Percentiles rank a stretch among this genome's conserved stretches.
phyloP scores from a whole-genome alignment of 345 rosid species.

The Populus nigra region DNA sequence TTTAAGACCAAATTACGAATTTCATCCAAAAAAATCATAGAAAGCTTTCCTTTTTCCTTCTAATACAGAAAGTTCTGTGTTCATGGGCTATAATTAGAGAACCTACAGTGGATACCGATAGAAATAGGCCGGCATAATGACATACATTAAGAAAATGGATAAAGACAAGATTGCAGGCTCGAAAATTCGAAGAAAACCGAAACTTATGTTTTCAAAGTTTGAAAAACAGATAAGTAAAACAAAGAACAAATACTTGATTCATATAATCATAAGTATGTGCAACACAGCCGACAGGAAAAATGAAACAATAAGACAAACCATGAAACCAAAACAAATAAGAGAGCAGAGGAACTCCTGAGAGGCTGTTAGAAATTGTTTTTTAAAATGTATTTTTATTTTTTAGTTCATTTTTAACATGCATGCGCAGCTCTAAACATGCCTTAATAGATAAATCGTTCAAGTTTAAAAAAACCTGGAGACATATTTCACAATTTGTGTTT shows the following conservation, averaged over 20 bases:
- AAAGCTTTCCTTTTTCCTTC: background rate
- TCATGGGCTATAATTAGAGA: background rate
- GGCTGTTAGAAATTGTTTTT: too few relatives aligned
- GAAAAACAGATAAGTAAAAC: background rate
- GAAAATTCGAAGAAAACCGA: background rate
- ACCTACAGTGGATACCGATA: background rate
- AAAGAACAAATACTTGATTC: background rate
- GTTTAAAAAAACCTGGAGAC: slow-evolving; percentile 73
- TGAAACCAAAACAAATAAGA: background rate
- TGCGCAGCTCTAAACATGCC: too few relatives aligned
- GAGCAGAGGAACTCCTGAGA: background rate
- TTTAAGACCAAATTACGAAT: background rate
- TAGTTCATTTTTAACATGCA: too few relatives aligned
- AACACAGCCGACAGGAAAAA: background rate
- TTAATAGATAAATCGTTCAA: too few relatives aligned
- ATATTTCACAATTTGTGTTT: slow-evolving; percentile 85
- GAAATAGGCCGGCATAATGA: background rate
- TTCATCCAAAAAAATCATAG: background rate
- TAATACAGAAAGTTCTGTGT: background rate
- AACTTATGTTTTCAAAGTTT: slow-evolving; percentile 1
- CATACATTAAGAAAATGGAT: slow-evolving; percentile 6
- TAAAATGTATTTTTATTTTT: too few relatives aligned
- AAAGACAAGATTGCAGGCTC: slow-evolving; percentile 8
- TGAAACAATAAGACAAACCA: background rate
- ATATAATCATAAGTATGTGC: background rate